Evolutionary conservation across 345 rosid species (phyloP).

Genomic region (Citrus mangshanensis): DNA sequence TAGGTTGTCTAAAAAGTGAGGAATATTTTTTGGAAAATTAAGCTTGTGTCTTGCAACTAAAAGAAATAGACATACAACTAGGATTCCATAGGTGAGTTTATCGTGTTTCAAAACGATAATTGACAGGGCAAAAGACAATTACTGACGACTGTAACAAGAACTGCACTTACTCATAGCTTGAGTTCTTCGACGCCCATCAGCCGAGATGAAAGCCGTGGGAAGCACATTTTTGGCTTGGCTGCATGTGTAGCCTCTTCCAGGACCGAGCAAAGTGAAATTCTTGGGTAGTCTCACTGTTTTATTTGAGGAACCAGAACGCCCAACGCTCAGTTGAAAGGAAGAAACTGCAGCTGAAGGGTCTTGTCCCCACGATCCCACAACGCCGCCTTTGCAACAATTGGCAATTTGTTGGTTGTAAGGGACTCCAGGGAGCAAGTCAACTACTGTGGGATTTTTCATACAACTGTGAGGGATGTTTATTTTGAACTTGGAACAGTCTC

Average conservation of each 20-base stretch:
- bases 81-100: neutral
- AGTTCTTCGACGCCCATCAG: conserved; percentile 32
- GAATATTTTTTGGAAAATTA: neutral
- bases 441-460: conserved; percentile 34
- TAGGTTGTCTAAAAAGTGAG: neutral
- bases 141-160: neutral
- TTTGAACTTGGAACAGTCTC: conserved; percentile 55
- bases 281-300: conserved; percentile 42
- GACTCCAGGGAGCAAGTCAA: conserved; percentile 46
- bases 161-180: conserved; percentile 36
- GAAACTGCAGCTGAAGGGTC: conserved; percentile 35
- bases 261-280: conserved; percentile 42
- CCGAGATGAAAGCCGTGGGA: conserved; percentile 25
- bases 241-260: conserved; percentile 48
- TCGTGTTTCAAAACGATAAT: neutral
- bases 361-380: conserved; percentile 36
- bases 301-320: conserved; percentile 45
- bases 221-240: conserved; percentile 34
- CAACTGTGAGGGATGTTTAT: conserved; percentile 42
- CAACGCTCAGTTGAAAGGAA: conserved; percentile 42
- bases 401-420: conserved; percentile 44
- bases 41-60: neutral
- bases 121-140: neutral
- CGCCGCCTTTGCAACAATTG: conserved; percentile 50
- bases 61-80: neutral